Percentiles rank a stretch among this genome's conserved stretches.
phyloP scores from a whole-genome alignment of 352 stramenopile species.

The Globisporangium nodosum region DNA sequence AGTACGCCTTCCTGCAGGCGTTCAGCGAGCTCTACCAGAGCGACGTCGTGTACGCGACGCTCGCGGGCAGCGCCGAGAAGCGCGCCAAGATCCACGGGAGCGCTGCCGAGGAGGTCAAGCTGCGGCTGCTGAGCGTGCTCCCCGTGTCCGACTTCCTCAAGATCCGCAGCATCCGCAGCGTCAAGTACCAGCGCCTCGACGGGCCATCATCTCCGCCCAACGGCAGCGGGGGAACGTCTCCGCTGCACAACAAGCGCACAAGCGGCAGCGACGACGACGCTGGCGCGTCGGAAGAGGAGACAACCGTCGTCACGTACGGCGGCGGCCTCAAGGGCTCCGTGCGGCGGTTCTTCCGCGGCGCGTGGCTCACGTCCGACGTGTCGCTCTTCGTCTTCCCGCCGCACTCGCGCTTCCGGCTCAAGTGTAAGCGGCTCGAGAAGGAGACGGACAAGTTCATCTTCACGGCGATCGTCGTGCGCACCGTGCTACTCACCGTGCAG shows the following conservation, averaged over 20 bases:
- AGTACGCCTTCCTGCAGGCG: constrained; percentile 67
- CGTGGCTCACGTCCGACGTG: constrained; percentile 75
- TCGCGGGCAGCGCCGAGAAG: constrained; percentile 56
- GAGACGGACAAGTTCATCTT: constrained; percentile 86
- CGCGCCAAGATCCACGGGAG: constrained; percentile 48
- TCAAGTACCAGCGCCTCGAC: constrained; percentile 13
- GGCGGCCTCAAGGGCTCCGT: constrained; percentile 9
- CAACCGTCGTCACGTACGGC: neutral
- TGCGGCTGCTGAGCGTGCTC: constrained; percentile 49
- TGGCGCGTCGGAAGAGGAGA: neutral
- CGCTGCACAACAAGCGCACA: constrained; percentile 6
- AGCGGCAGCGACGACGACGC: neutral
- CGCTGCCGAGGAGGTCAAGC: constrained; percentile 55
- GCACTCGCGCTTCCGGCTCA: constrained; percentile 60
- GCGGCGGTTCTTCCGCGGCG: constrained; percentile 50
- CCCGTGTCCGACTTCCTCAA: constrained; percentile 67
- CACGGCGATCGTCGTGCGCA: constrained; percentile 70
- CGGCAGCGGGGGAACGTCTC: neutral
- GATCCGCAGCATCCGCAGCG: constrained; percentile 27
- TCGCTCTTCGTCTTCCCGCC: constrained; percentile 75
- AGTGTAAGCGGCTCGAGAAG: constrained; percentile 66
- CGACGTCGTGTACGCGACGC: constrained; percentile 75
- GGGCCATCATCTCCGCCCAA: neutral
- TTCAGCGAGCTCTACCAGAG: constrained; percentile 71
- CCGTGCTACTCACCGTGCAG: constrained; percentile 64